Evolutionary conservation across 202 grass and related monocot species (phyloP).

Genomic region (Bolboschoenoplectus hybrid): DNA sequence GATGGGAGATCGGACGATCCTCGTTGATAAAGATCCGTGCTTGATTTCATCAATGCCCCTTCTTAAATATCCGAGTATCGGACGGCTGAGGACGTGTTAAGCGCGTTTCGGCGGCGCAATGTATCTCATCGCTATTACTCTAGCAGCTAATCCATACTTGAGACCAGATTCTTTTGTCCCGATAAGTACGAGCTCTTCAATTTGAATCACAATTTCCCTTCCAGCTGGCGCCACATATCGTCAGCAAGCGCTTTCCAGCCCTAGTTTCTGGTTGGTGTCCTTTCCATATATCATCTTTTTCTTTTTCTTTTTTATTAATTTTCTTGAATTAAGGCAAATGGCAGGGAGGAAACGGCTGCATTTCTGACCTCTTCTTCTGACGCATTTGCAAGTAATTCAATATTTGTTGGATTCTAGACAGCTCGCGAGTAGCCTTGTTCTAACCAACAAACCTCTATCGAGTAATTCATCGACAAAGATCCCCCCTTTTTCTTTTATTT

Average conservation of each 20-base stretch:
- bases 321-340: background rate
- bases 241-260: background rate
- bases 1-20: background rate
- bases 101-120: background rate
- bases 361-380: background rate
- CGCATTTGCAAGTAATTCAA: constrained; percentile 4
- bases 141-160: background rate
- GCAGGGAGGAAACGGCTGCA: background rate
- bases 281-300: background rate
- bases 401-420: background rate
- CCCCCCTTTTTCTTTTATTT: background rate
- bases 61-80: background rate
- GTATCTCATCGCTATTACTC: background rate
- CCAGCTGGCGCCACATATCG: background rate
- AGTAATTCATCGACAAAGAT: background rate
- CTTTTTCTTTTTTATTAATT: background rate
- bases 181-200: background rate
- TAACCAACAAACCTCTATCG: background rate
- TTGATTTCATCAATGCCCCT: background rate
- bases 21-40: background rate
- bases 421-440: background rate
- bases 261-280: background rate
- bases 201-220: background rate
- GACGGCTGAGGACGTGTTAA: background rate
- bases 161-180: background rate